phyloP scores from a whole-genome alignment of 2,329 filamentous ascomycete species.

The Ophiocordyceps camponoti-leonardi region DNA sequence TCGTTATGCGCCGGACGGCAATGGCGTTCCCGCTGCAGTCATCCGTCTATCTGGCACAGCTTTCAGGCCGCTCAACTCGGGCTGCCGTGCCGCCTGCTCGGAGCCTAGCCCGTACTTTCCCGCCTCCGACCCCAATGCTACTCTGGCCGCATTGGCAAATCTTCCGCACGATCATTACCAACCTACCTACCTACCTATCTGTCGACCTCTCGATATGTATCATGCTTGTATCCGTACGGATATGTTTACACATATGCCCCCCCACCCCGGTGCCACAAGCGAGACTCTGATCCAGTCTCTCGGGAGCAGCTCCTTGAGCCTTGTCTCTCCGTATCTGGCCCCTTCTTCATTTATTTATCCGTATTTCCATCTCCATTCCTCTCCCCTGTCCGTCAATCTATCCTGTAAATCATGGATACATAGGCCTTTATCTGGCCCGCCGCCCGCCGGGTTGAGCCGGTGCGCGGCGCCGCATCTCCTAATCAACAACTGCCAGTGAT shows the following conservation, averaged over 20 bases:
- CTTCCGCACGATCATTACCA: no score
- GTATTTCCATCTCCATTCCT: no score
- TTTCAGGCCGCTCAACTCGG: constrained; percentile 1
- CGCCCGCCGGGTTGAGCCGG: no score
- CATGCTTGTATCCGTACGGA: not conserved
- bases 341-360: no score
- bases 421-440: no score
- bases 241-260: not conserved
- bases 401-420: no score
- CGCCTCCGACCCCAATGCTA: not conserved
- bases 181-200: not conserved
- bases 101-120: not conserved
- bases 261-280: not conserved
- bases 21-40: constrained; percentile 1
- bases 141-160: not conserved
- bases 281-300: not conserved
- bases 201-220: not conserved
- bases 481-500: no score
- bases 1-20: not conserved
- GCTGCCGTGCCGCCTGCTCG: not conserved
- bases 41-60: constrained; percentile 1
- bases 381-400: no score
- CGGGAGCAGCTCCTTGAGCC: not conserved
- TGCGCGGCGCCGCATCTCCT: no score
- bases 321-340: no score